phyloP scores from a whole-genome alignment of 1,284 basidiomycete genomes.

The Malassezia brasiliensis region DNA sequence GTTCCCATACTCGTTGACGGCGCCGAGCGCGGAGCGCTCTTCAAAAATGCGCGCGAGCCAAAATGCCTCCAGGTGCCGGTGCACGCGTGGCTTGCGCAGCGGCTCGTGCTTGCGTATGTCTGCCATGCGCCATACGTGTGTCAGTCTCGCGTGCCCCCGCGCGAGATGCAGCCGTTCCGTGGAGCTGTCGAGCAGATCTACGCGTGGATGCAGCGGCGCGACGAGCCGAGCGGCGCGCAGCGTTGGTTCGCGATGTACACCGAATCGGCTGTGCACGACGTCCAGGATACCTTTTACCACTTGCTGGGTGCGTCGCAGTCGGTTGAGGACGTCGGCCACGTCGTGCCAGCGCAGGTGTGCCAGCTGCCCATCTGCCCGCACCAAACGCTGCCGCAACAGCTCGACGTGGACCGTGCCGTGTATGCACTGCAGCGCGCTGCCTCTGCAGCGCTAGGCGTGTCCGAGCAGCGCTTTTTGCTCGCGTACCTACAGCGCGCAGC shows the following conservation, averaged over 20 bases:
- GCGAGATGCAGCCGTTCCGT: conserved; percentile 8
- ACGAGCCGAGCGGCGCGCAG: background rate
- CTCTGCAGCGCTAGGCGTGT: background rate
- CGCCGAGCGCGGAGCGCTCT: background rate
- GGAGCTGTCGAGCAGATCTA: background rate
- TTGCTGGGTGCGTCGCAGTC: background rate
- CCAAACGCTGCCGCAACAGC: background rate
- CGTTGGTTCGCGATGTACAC: conserved; percentile 1
- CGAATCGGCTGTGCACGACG: background rate
- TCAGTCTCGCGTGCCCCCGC: background rate
- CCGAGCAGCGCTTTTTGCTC: background rate
- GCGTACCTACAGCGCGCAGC: background rate
- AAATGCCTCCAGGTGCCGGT: background rate
- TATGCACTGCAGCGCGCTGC: background rate
- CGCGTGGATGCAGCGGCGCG: background rate
- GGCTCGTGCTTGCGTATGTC: conserved; percentile 6
- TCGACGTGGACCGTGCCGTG: background rate
- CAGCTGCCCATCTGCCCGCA: conserved; percentile 2
- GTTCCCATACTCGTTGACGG: conserved; percentile 2
- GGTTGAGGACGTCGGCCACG: background rate
- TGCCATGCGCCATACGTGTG: conserved; percentile 11
- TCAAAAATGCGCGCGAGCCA: background rate
- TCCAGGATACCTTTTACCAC: background rate
- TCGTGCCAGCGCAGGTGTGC: background rate
- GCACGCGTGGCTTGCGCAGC: conserved; percentile 8